These are phyloP conservation scores for Petunia hybrid DNA, from an alignment of 305 asterid species.

Conservation along the genomic window DNA sequence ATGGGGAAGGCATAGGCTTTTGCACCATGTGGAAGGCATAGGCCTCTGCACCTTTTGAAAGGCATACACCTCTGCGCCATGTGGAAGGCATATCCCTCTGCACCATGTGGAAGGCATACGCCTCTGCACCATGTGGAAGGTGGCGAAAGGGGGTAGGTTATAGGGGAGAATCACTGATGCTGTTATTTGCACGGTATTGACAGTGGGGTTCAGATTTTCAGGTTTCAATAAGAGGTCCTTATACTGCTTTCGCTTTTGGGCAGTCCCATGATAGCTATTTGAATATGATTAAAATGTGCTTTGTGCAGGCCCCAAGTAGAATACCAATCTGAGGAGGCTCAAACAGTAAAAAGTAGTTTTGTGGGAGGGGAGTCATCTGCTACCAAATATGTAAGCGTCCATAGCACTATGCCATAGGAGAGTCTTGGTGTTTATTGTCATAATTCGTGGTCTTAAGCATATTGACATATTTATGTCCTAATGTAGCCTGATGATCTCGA, in stretches of 20 bases:
- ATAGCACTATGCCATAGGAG: slow-evolving; percentile 21
- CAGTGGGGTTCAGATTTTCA: neutral
- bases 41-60: too few relatives aligned
- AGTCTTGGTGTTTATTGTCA: slow-evolving; percentile 19
- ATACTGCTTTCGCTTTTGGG: slow-evolving; percentile 28
- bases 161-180: slow-evolving; percentile 21
- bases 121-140: slow-evolving; percentile 11
- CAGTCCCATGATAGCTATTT: slow-evolving; percentile 45
- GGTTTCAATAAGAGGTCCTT: slow-evolving; percentile 22
- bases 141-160: slow-evolving; percentile 4
- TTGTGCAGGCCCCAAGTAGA: slow-evolving; percentile 69
- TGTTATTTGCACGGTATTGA: slow-evolving; percentile 11
- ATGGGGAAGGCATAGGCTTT: too few relatives aligned
- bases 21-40: too few relatives aligned
- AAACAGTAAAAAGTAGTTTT: slow-evolving; percentile 60
- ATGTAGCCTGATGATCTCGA: slow-evolving; percentile 72
- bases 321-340: slow-evolving; percentile 63
- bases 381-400: slow-evolving; percentile 70
- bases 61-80: too few relatives aligned
- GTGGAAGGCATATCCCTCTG: too few relatives aligned
- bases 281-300: slow-evolving; percentile 43
- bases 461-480: slow-evolving; percentile 34
- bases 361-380: slow-evolving; percentile 66
- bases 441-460: slow-evolving; percentile 20
- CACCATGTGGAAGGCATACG: too few relatives aligned